Conservation (phyloP, 371 early-diverging fungal species). For the Catenaria anguillulae region DNA sequence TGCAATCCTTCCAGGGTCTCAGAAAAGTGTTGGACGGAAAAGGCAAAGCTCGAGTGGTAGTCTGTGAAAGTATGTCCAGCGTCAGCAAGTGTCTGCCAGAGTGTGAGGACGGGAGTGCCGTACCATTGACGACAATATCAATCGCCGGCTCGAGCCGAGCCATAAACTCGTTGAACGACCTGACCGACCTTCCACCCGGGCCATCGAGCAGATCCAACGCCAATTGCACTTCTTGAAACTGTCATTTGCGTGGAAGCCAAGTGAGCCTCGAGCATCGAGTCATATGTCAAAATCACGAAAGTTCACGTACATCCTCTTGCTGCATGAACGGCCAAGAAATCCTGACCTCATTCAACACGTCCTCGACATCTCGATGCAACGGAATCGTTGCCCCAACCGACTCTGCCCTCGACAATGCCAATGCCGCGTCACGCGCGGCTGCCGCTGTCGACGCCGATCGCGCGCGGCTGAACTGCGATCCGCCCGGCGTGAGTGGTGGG, state of each 20-base stretch:
- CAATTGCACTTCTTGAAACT: conserved; percentile 10
- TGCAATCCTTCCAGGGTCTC: conserved; percentile 4
- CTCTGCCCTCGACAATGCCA: neutral
- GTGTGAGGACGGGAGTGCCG: neutral
- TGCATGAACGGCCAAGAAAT: conserved; percentile 4
- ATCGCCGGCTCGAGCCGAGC: conserved; percentile 10
- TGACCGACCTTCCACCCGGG: conserved; percentile 1
- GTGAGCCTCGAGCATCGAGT: neutral
- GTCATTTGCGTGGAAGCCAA: neutral
- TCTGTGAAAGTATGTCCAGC: neutral
- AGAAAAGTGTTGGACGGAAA: conserved; percentile 8
- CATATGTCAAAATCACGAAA: neutral
- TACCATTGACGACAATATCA: conserved; percentile 12
- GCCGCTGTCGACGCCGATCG: neutral
- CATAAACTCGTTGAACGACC: conserved; percentile 6
- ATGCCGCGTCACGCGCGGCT: neutral
- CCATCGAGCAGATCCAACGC: conserved; percentile 11
- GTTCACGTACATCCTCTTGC: neutral
- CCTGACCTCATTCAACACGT: neutral
- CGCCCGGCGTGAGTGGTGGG: neutral
- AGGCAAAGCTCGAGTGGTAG: conserved; percentile 9
- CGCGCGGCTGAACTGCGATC: neutral
- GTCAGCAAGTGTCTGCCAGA: too few species aligned
- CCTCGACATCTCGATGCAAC: neutral
- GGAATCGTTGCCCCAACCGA: neutral